Percentiles rank a stretch among this genome's conserved stretches.
Evolutionary conservation across 78 protist species (phyloP).

Genomic region (Goniomonas avonlea): DNA sequence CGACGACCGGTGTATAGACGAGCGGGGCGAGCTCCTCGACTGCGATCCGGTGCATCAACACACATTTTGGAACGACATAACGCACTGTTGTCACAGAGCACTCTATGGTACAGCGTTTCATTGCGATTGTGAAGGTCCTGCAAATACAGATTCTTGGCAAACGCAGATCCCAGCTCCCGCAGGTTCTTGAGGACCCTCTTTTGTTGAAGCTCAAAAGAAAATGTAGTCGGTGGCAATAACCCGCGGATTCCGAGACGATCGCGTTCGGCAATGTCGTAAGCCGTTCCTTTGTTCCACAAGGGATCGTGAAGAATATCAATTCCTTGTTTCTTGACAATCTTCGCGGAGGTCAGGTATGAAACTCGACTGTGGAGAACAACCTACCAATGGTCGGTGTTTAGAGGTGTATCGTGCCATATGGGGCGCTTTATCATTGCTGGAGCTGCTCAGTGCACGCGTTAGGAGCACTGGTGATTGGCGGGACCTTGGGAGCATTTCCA

Average conservation of each 20-base stretch:
- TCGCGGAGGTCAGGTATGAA: too few species aligned
- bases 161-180: background rate
- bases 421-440: too few species aligned
- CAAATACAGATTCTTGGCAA: background rate
- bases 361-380: too few species aligned
- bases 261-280: conserved; percentile 51
- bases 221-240: conserved; percentile 51
- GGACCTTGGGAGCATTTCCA: too few species aligned
- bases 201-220: background rate
- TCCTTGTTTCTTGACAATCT: too few species aligned
- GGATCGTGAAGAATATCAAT: conserved; percentile 28
- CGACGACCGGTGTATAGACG: conserved; percentile 87
- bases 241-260: conserved; percentile 62
- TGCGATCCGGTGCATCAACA: too few species aligned
- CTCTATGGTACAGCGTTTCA: conserved; percentile 69
- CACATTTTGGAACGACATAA: too few species aligned
- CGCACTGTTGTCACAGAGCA: conserved; percentile 50
- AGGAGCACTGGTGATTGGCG: too few species aligned
- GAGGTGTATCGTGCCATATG: too few species aligned
- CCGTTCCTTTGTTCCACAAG: conserved; percentile 54
- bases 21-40: conserved; percentile 70
- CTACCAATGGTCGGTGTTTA: too few species aligned
- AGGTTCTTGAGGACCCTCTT: background rate
- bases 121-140: conserved; percentile 60
- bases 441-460: too few species aligned